Evolutionary conservation across 2,329 filamentous ascomycete species (phyloP), one percentile per base, ranked within the genome.

Genomic region (Biscogniauxia marginata): DNA sequence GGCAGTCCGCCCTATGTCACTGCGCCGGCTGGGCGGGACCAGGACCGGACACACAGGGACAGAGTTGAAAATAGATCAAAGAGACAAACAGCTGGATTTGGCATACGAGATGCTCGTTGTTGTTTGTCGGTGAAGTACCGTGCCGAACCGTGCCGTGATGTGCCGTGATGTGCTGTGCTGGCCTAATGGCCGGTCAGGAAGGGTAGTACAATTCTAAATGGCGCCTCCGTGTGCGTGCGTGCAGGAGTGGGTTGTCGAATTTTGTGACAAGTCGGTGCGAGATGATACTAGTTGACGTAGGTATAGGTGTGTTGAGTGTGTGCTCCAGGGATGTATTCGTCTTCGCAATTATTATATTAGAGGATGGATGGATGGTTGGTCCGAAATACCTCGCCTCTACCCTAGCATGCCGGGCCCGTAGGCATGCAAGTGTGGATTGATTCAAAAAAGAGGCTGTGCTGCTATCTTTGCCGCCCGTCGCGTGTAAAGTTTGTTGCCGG

Each of bases 11-110:
- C 62, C 63, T 64, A 60, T 57, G 63, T 62, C 60, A 62, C 59
- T 55, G 65, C 56, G 45, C 66, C 61, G 59, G 58, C 47, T 54
- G 51, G 53, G 59, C 60, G 59, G 49, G 46, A 62, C 59, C 58
- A 57, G 49, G 55, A 61, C 61, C 39, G 57, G 56, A 58, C 49
- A 39, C 43, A 30, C 7, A 49, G 48, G 34, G 43, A 20, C 46
- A 50, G 47, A 45, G 21, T 51, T 47, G 5, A n/a, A n/a, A n/a
- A n/a, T 39, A 39, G 30, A 39, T 16, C 30, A 16, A 34, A 23
- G 11, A 50, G 22, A 18, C 24, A 25, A 21, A 21, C 18, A 19
- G 30, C 13, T 43, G 39, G 13, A 16, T n/a, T 16, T 50, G 18
- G 23, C 24, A 50, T 50, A 50, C 48, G 23, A 50, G 48, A 50